These are phyloP conservation scores for Diaporthe eres DNA, from an alignment of 2,329 filamentous ascomycete species.

Conservation along the genomic window DNA sequence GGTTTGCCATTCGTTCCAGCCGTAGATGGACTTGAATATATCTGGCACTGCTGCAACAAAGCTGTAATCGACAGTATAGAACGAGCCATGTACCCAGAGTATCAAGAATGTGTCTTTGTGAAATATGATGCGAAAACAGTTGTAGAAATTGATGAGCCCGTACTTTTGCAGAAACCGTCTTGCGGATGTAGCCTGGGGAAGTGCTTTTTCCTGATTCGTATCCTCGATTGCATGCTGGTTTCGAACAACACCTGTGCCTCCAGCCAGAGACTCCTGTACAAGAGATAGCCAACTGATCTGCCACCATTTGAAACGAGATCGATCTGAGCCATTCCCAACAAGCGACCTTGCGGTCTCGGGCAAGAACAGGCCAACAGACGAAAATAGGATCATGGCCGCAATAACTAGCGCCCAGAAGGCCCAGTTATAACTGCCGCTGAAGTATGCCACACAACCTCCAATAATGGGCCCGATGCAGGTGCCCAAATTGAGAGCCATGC, in stretches of 20 bases:
- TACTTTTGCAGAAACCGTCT: background rate
- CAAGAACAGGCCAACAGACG: constrained; percentile 65
- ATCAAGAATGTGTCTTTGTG: constrained; percentile 4
- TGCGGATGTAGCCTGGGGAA: background rate
- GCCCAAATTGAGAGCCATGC: constrained; percentile 65
- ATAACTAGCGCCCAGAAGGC: constrained; percentile 74
- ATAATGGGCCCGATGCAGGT: constrained; percentile 38
- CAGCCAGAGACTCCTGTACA: constrained; percentile 49
- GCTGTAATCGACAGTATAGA: constrained; percentile 65
- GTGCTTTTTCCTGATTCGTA: background rate
- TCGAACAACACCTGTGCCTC: constrained; percentile 64
- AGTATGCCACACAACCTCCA: constrained; percentile 38
- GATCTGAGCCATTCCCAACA: constrained; percentile 70
- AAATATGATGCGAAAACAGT: constrained; percentile 4
- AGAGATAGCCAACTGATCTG: constrained; percentile 61
- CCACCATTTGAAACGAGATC: constrained; percentile 64
- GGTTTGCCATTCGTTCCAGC: constrained; percentile 54
- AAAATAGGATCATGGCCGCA: constrained; percentile 53
- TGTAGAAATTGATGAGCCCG: background rate
- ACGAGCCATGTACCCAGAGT: constrained; percentile 51
- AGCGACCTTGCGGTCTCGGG: constrained; percentile 68
- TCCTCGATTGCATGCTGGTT: constrained; percentile 57
- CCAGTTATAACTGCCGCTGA: constrained; percentile 68
- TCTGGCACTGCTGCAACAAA: constrained; percentile 65
- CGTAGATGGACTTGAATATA: constrained; percentile 62